These are phyloP conservation scores for Aspergillus conjunctus DNA, from an alignment of 495 filamentous ascomycete genomes.

Conservation along the genomic window DNA sequence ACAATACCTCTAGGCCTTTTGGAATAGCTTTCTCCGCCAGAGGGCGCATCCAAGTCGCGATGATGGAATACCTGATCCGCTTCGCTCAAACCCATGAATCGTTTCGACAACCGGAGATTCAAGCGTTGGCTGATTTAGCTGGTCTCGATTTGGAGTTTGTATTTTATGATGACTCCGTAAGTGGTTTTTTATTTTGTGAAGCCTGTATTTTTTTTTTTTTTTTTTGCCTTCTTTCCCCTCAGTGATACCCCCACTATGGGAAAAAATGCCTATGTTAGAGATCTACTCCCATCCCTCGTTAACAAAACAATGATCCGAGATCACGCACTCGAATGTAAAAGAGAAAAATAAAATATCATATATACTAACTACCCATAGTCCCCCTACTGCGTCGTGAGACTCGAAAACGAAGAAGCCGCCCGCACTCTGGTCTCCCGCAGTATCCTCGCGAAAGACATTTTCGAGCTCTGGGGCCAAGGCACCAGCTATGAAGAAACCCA, in stretches of 20 bases:
- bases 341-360: not conserved
- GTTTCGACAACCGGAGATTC: constrained; percentile 85
- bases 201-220: not conserved
- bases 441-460: constrained; percentile 77
- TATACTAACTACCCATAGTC: constrained; percentile 56
- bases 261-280: not conserved
- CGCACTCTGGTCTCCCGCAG: constrained; percentile 67
- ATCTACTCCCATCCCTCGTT: not conserved
- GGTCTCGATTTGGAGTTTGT: constrained; percentile 69
- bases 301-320: no score
- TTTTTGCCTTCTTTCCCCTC: not conserved
- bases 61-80: constrained; percentile 83
- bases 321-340: constrained; percentile 3
- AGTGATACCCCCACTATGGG: not conserved
- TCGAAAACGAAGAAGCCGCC: constrained; percentile 67
- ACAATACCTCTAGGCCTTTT: not conserved
- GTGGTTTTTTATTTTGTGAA: constrained; percentile 24
- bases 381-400: constrained; percentile 78
- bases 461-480: constrained; percentile 85
- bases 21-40: not conserved
- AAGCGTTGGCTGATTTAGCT: constrained; percentile 73
- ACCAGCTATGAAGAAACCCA: constrained; percentile 69
- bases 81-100: constrained; percentile 89
- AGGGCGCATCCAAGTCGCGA: not conserved
- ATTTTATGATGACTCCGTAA: constrained; percentile 72